These are phyloP conservation scores for Penicillium sp. DNA, from an alignment of 2,329 filamentous ascomycete species.

Conservation along the genomic window DNA sequence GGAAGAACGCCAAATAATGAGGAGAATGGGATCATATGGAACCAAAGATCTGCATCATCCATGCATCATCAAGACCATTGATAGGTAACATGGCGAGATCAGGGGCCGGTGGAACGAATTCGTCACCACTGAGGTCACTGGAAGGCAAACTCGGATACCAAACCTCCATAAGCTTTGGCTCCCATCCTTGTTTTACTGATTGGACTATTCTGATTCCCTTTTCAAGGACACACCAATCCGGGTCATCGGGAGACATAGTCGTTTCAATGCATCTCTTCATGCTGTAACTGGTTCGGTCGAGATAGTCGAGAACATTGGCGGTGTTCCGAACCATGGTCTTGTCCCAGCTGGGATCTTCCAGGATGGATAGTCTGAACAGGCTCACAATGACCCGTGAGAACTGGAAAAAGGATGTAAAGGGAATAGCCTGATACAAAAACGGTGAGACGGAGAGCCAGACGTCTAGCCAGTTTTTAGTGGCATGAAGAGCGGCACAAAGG, in stretches of 20 bases:
- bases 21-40: neutral
- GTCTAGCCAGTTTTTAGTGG: slow-evolving; percentile 25
- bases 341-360: slow-evolving; percentile 31
- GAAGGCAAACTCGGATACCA: slow-evolving; percentile 16
- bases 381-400: slow-evolving; percentile 21
- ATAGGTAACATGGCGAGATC: slow-evolving; percentile 12
- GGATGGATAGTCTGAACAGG: slow-evolving; percentile 23
- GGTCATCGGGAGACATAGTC: neutral
- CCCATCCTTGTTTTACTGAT: slow-evolving; percentile 20
- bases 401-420: slow-evolving; percentile 26
- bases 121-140: neutral
- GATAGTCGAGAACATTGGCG: slow-evolving; percentile 23
- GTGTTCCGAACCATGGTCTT: slow-evolving; percentile 25
- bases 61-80: slow-evolving; percentile 21
- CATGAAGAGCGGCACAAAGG: slow-evolving; percentile 21
- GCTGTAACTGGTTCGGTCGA: slow-evolving; percentile 17
- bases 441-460: slow-evolving; percentile 14
- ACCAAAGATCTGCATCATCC: slow-evolving; percentile 26
- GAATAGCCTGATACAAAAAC: slow-evolving; percentile 14
- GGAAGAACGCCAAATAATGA: neutral
- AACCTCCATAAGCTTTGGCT: slow-evolving; percentile 22
- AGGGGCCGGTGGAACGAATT: slow-evolving; percentile 5
- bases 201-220: slow-evolving; percentile 19
- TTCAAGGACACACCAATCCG: slow-evolving; percentile 18
- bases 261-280: slow-evolving; percentile 13